Evolutionary conservation across 2,329 filamentous ascomycete species (phyloP), one percentile per base, ranked within the genome.

Genomic region (Aureobasidium sp.): DNA sequence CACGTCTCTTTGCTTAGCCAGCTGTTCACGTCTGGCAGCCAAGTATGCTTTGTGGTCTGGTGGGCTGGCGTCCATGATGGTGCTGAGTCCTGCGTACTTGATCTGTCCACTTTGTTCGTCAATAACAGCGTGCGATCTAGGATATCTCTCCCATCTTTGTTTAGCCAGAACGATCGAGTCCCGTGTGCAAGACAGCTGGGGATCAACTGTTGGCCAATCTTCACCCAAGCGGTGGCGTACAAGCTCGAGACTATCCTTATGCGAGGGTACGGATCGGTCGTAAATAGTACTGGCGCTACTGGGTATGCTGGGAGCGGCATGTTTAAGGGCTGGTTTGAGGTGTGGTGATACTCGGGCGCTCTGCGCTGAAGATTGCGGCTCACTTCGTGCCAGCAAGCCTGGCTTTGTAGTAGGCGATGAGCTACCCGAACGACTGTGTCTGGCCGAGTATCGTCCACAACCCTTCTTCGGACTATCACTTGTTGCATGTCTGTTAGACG

Each of bases 221-320:
- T 62, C 63, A 3, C 59, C 55, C n/a, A 69, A 62, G 13, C 68
- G 65, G 30, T 65, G 59, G 13, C 64, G 68, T 14, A 65, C 64
- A 8, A 71, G 64, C 4, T 71, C 69, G 13, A 72, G 63, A 7
- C 69, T 71, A 62, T 72, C 68, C 49, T 70, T 67, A 59, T 72
- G 70, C 2, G 59, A 53, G 32, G 62, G 48, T 60, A 68, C 67
- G 14, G 62, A 62, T 29, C 64, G 44, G 16, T 70, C 66, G 59
- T 68, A 65, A 3, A 53, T 59, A 25, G 62, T 61, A 3, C 69
- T 59, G 36, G 67, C 64, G 2, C 65, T 68, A 10, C 66, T 61
- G 8, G 66, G 59, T 36, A 39, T 58, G 44, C 44, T 58, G 13
- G 65, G 64, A 10, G 30, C 14, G 30, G 29, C 39, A 10, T 42